Percentiles rank a stretch among this genome's conserved stretches.
phyloP scores from a whole-genome alignment of 73 alveolate genomes.

The Uronychia binucleata region DNA sequence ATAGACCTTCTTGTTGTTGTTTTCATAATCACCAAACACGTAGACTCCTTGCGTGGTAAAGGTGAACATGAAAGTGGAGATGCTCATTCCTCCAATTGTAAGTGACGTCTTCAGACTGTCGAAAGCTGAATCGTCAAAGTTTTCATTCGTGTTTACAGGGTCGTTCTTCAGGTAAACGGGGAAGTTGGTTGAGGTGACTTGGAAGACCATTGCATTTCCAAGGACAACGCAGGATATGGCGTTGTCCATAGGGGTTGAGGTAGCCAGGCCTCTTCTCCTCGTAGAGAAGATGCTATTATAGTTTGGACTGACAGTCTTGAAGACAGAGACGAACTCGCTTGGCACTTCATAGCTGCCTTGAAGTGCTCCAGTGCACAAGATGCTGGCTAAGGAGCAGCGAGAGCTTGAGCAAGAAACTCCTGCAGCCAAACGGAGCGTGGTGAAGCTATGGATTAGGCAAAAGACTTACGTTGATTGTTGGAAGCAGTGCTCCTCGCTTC shows the following conservation, averaged over 20 bases:
- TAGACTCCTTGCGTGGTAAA: constrained; percentile 14
- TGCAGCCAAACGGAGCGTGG: background rate
- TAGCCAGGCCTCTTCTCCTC: constrained; percentile 17
- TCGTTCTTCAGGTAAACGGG: constrained; percentile 50
- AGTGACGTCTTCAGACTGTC: constrained; percentile 23
- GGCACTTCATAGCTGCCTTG: background rate
- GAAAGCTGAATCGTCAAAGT: constrained; percentile 46
- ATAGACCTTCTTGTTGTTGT: background rate
- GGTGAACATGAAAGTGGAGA: constrained; percentile 23
- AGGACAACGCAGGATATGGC: constrained; percentile 21
- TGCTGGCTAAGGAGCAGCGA: background rate
- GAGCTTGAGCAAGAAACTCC: background rate
- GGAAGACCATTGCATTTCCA: constrained; percentile 25
- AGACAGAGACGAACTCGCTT: background rate
- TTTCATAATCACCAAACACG: constrained; percentile 36
- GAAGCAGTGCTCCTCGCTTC: background rate
- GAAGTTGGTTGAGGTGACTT: constrained; percentile 30
- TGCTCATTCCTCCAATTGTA: constrained; percentile 12
- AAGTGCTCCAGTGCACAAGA: constrained; percentile 5
- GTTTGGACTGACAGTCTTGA: background rate
- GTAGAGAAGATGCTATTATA: background rate
- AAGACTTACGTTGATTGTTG: background rate
- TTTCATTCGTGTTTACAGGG: constrained; percentile 37
- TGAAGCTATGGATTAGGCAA: background rate
- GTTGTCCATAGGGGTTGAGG: background rate